These are phyloP conservation scores for Glycyrrhiza uralensis DNA, from an alignment of 306 rosid species.

Conservation along the genomic window DNA sequence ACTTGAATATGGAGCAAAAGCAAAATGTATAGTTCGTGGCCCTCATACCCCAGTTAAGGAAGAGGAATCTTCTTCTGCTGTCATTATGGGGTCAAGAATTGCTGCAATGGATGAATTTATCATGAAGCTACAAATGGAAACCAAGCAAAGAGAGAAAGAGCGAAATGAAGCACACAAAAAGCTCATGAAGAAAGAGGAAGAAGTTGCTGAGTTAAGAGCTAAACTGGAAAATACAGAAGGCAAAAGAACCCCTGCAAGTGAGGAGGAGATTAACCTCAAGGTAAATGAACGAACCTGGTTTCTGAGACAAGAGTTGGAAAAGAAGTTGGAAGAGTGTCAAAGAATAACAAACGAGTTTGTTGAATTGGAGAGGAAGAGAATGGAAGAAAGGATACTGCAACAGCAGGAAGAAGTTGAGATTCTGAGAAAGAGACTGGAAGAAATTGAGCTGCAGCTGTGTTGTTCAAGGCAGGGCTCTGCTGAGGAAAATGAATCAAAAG, in stretches of 20 bases:
- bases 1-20: constrained; percentile 97
- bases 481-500: constrained; percentile 41
- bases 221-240: constrained; percentile 49
- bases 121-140: constrained; percentile 83
- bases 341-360: constrained; percentile 85
- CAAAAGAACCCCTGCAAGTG: constrained; percentile 47
- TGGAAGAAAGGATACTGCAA: constrained; percentile 84
- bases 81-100: constrained; percentile 83
- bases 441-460: constrained; percentile 70
- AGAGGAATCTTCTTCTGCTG: constrained; percentile 81
- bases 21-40: constrained; percentile 95
- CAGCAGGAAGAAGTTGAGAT: constrained; percentile 93
- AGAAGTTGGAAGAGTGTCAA: constrained; percentile 86
- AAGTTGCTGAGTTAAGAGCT: constrained; percentile 65
- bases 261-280: constrained; percentile 79
- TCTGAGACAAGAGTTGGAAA: constrained; percentile 75
- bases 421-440: constrained; percentile 74
- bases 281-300: constrained; percentile 64
- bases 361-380: constrained; percentile 85
- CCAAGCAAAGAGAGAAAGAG: constrained; percentile 78
- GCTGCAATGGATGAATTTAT: constrained; percentile 96
- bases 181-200: constrained; percentile 82
- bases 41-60: constrained; percentile 79
- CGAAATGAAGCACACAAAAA: constrained; percentile 73
- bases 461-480: constrained; percentile 40